phyloP scores from a whole-genome alignment of 257 asterid species.

The Plantago ovata region DNA sequence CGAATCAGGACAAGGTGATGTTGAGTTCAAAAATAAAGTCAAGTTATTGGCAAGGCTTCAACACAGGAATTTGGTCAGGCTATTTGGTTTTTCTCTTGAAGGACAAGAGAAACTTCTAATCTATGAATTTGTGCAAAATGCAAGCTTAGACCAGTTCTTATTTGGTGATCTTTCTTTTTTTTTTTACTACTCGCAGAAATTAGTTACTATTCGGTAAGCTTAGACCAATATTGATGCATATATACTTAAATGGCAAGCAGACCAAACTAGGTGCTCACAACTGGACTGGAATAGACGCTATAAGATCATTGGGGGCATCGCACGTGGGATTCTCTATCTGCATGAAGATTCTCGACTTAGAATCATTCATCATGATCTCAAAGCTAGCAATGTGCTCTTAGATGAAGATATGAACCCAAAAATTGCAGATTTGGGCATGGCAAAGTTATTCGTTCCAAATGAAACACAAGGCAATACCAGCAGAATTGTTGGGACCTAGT shows the following conservation, averaged over 20 bases:
- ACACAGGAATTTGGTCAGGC: conserved; percentile 15
- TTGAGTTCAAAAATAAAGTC: conserved; percentile 12
- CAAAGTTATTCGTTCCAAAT: conserved; percentile 10
- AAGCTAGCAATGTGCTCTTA: conserved; percentile 9
- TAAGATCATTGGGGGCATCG: too few species aligned
- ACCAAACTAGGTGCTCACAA: background rate
- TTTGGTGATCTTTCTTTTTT: conserved; percentile 1
- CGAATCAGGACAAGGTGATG: conserved; percentile 8
- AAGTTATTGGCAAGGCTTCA: conserved; percentile 1
- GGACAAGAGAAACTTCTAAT: conserved; percentile 8
- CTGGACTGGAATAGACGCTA: too few species aligned
- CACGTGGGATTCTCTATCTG: conserved; percentile 14
- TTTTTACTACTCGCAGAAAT: background rate
- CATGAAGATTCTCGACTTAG: conserved; percentile 17
- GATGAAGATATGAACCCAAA: conserved; percentile 18
- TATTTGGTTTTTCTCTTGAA: too few species aligned
- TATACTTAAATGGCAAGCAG: conserved; percentile 2
- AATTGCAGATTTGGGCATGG: conserved; percentile 20
- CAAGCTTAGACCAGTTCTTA: conserved; percentile 7
- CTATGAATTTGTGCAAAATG: conserved; percentile 5
- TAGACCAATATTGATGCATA: background rate
- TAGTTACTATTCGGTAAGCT: too few species aligned
- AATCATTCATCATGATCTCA: conserved; percentile 15
- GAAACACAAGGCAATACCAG: conserved; percentile 7
- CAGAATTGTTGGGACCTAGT: conserved; percentile 18